phyloP scores from a whole-genome alignment of 2,329 filamentous ascomycete species.

The Aspergillus fumigatus region DNA sequence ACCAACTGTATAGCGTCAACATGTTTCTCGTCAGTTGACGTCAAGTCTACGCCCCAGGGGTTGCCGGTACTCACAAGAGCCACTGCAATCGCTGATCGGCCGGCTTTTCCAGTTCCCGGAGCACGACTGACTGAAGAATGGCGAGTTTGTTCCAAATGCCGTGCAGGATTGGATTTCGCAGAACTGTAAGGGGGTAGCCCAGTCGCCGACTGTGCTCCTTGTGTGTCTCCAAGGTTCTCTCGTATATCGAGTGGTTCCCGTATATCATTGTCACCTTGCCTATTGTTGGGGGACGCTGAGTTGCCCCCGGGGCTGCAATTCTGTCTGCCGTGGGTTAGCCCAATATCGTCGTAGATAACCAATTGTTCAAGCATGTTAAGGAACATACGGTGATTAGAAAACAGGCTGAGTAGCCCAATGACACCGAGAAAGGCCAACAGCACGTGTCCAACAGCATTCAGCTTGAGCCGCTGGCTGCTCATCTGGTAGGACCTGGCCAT shows the following conservation, averaged over 20 bases:
- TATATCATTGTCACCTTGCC: slow-evolving; percentile 16
- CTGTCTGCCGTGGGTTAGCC: no score
- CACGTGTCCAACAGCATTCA: no score
- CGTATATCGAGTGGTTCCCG: slow-evolving; percentile 31
- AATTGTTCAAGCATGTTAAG: no score
- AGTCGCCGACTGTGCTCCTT: slow-evolving; percentile 37
- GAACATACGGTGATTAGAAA: no score
- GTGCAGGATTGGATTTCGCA: slow-evolving; percentile 40
- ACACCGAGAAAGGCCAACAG: no score
- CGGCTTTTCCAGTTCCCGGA: slow-evolving; percentile 28
- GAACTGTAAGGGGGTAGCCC: slow-evolving; percentile 40
- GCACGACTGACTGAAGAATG: slow-evolving; percentile 35
- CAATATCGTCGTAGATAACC: no score
- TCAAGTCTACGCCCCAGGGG: background rate
- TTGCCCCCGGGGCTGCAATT: background rate
- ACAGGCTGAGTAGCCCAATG: no score
- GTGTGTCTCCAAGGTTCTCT: slow-evolving; percentile 40
- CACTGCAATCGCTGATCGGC: slow-evolving; percentile 24
- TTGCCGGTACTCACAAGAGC: slow-evolving; percentile 22
- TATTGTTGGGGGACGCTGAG: slow-evolving; percentile 1
- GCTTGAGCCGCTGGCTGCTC: no score
- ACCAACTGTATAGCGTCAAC: slow-evolving; percentile 21
- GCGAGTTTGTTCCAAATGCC: slow-evolving; percentile 45
- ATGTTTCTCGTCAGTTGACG: no score
- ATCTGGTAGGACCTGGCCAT: no score